These are phyloP conservation scores for Diaporthe aspalathi DNA, from an alignment of 2,329 filamentous ascomycete genomes.

Conservation along the genomic window DNA sequence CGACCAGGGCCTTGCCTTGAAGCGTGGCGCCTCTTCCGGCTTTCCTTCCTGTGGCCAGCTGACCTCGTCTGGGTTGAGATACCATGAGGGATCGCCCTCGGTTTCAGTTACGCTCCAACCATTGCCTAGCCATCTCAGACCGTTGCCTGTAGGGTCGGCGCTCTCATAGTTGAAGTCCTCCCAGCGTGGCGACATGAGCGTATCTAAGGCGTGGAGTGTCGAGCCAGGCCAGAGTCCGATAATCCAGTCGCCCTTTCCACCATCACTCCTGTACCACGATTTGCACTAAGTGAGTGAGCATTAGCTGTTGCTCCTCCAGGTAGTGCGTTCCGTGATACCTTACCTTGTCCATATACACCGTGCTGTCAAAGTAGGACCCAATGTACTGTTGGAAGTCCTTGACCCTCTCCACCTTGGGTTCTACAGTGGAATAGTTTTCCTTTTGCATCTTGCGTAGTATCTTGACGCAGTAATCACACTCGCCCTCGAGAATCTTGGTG, in stretches of 20 bases:
- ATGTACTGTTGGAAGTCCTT: conserved; percentile 60
- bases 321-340: background rate
- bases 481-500: conserved; percentile 59
- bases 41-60: conserved; percentile 50
- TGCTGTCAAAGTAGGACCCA: conserved; percentile 59
- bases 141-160: conserved; percentile 47
- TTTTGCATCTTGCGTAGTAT: conserved; percentile 60
- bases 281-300: conserved; percentile 50
- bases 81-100: conserved; percentile 53
- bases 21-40: conserved; percentile 52
- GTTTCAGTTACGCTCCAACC: conserved; percentile 54
- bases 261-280: conserved; percentile 65
- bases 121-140: conserved; percentile 55
- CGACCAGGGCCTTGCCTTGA: conserved; percentile 51
- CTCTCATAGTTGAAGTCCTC: conserved; percentile 58
- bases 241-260: conserved; percentile 53
- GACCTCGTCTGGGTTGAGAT: conserved; percentile 53
- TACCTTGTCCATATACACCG: conserved; percentile 57
- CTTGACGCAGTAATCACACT: conserved; percentile 60
- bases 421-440: conserved; percentile 58
- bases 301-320: background rate
- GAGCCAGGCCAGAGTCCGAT: conserved; percentile 59
- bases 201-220: conserved; percentile 57
- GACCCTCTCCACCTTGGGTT: conserved; percentile 56
- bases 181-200: conserved; percentile 56